phyloP scores from a whole-genome alignment of 257 asterid species.

The Ligustrum vulgare region DNA sequence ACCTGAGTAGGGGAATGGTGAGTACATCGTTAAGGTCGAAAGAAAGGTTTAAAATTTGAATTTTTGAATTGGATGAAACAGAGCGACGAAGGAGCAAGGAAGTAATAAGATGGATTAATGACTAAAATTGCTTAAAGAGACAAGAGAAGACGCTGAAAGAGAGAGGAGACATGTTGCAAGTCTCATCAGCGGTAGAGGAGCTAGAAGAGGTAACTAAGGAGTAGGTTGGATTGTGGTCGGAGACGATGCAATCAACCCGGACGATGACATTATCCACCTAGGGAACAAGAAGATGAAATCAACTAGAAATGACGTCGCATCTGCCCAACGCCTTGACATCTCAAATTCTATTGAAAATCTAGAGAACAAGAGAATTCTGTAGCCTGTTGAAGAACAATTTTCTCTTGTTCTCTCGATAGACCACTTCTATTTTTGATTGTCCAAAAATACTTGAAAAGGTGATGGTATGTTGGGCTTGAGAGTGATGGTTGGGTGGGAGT shows the following conservation, averaged over 20 bases:
- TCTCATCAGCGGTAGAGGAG: slow-evolving; percentile 5
- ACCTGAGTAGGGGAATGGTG: slow-evolving; percentile 49
- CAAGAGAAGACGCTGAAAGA: slow-evolving; percentile 32
- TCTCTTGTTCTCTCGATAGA: no score
- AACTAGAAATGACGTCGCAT: slow-evolving; percentile 35
- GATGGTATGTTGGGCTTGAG: no score
- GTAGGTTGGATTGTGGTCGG: slow-evolving; percentile 34
- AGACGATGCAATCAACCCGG: slow-evolving; percentile 47
- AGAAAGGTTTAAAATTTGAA: slow-evolving; percentile 11
- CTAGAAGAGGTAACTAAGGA: slow-evolving; percentile 1
- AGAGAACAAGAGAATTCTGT: slow-evolving; percentile 34
- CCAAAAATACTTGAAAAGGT: no score
- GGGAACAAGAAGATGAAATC: slow-evolving; percentile 39
- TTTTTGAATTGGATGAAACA: no score
- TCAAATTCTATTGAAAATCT: slow-evolving; percentile 41
- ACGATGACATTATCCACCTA: slow-evolving; percentile 47
- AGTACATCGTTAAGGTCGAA: slow-evolving; percentile 34
- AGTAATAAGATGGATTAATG: slow-evolving; percentile 31
- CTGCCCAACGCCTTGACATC: slow-evolving; percentile 45
- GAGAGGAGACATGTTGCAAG: slow-evolving; percentile 27
- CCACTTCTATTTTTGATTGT: no score
- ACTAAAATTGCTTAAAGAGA: slow-evolving; percentile 34
- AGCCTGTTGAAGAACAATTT: slow-evolving; percentile 33
- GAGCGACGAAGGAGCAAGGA: neutral
- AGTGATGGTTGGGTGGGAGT: no score